Evolutionary conservation across 2,329 filamentous ascomycete species (phyloP).

Genomic region (Aspergillus sojae): DNA sequence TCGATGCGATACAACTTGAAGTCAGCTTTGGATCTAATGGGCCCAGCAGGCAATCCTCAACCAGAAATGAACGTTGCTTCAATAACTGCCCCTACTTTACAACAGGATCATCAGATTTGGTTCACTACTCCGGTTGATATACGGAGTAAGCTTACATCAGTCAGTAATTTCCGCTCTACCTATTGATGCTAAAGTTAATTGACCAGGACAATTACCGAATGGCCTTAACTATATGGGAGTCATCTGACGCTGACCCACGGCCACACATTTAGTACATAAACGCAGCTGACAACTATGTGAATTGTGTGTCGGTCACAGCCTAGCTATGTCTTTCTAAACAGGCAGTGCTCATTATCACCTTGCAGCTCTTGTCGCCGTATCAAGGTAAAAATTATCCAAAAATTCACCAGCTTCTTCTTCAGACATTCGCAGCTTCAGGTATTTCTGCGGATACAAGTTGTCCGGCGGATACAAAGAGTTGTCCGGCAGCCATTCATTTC

Average conservation of each 20-base stretch:
- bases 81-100: background rate
- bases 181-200: too few relatives aligned
- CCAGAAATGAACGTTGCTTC: background rate
- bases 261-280: too few relatives aligned
- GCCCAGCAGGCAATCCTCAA: background rate
- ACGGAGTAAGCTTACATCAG: too few relatives aligned
- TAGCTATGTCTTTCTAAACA: too few relatives aligned
- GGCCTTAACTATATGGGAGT: too few relatives aligned
- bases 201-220: too few relatives aligned
- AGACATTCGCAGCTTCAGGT: background rate
- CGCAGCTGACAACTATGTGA: too few relatives aligned
- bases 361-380: background rate
- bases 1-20: background rate
- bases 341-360: too few relatives aligned
- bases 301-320: too few relatives aligned
- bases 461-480: background rate
- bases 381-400: background rate
- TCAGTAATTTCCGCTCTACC: too few relatives aligned
- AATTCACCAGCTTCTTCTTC: background rate
- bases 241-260: too few relatives aligned
- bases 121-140: too few relatives aligned
- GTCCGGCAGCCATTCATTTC: conserved; percentile 7
- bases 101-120: background rate
- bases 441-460: background rate
- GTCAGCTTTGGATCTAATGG: background rate